Conservation (phyloP, 371 early-diverging fungal species). For the Mucor piriformis region DNA sequence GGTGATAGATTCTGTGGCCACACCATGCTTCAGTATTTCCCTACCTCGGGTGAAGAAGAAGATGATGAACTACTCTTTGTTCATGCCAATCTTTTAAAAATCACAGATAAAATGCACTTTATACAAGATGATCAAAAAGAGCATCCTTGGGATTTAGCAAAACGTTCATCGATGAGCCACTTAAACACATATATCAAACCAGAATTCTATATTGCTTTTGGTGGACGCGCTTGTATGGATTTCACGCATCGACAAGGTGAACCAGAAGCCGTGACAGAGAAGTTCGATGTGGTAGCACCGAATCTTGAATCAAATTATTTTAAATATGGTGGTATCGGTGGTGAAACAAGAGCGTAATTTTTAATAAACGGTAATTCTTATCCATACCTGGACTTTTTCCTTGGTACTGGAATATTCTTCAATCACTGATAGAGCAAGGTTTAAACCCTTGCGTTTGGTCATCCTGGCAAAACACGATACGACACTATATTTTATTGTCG, state of each 20-base stretch:
- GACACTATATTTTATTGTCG: no score
- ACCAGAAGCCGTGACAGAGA: constrained; percentile 31
- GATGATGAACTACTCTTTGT: constrained; percentile 36
- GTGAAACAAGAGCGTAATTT: constrained; percentile 31
- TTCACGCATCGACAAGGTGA: constrained; percentile 35
- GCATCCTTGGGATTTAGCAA: constrained; percentile 40
- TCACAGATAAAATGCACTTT: constrained; percentile 36
- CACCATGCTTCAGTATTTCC: constrained; percentile 48
- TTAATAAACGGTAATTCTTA: no score
- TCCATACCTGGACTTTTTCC: no score
- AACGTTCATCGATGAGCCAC: constrained; percentile 32
- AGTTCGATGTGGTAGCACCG: constrained; percentile 33
- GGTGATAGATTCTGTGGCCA: constrained; percentile 45
- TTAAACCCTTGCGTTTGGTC: no score
- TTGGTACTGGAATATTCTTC: no score
- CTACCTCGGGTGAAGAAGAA: constrained; percentile 5
- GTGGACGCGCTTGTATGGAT: constrained; percentile 49
- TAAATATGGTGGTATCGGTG: constrained; percentile 47
- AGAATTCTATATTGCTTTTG: constrained; percentile 32
- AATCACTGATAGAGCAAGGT: no score
- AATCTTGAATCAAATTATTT: constrained; percentile 39
- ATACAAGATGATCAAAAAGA: constrained; percentile 24
- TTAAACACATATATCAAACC: constrained; percentile 35
- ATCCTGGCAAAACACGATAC: no score
- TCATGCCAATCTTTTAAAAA: constrained; percentile 48